Percentiles rank a stretch among this genome's conserved stretches.
Conservation (phyloP, 495 filamentous ascomycete genomes). For the Aspergillus saccharolyticus region DNA sequence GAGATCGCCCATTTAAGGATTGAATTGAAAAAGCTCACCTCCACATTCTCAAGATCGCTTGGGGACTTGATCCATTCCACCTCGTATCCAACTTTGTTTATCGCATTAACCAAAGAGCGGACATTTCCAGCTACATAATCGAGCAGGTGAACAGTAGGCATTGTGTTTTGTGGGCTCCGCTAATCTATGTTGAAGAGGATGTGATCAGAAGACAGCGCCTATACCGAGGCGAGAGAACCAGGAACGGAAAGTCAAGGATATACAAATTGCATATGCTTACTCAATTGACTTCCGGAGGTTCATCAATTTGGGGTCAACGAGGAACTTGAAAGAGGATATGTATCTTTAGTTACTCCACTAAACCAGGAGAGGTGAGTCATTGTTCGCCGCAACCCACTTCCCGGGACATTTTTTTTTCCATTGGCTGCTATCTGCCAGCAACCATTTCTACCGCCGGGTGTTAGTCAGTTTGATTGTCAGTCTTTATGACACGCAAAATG, state of each 20-base stretch:
- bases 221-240: background rate
- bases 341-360: constrained; percentile 1
- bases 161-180: constrained; percentile 27
- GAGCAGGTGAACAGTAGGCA: constrained; percentile 89
- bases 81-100: constrained; percentile 86
- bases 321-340: background rate
- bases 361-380: constrained; percentile 8
- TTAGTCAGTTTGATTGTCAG: no score
- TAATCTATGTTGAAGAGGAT: background rate
- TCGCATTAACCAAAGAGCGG: constrained; percentile 91
- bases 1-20: background rate
- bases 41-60: constrained; percentile 74
- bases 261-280: background rate
- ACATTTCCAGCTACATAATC: constrained; percentile 88
- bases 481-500: no score
- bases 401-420: background rate
- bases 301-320: background rate
- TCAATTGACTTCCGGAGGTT: background rate
- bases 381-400: background rate
- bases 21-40: constrained; percentile 48
- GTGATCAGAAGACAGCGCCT: background rate
- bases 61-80: constrained; percentile 90
- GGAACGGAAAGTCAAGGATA: background rate
- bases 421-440: background rate
- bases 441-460: no score